phyloP scores from a whole-genome alignment of 2,329 filamentous ascomycete genomes.

The Phoma sp. region DNA sequence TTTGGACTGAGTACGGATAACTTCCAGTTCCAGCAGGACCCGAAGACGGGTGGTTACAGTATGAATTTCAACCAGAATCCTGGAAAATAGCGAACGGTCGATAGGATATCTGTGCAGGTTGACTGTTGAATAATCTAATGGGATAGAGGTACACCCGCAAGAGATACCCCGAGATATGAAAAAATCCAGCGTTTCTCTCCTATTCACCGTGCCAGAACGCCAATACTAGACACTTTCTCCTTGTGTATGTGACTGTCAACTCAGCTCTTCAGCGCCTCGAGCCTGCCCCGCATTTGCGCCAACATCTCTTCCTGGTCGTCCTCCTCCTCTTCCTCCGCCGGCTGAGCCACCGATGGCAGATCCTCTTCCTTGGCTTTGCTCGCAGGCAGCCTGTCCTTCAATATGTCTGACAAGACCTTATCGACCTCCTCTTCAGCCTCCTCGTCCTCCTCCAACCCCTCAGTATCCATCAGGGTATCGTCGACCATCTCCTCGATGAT shows the following conservation, averaged over 20 bases:
- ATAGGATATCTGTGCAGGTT: neutral
- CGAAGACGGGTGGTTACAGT: slow-evolving; percentile 87
- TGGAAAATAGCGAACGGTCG: slow-evolving; percentile 10
- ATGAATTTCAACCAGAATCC: slow-evolving; percentile 75
- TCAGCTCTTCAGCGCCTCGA: slow-evolving; percentile 91
- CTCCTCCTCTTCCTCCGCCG: slow-evolving; percentile 77
- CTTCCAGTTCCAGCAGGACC: slow-evolving; percentile 92
- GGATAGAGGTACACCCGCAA: neutral
- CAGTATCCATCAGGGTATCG: slow-evolving; percentile 75
- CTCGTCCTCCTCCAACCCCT: slow-evolving; percentile 74
- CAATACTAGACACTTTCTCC: neutral
- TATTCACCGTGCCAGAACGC: neutral
- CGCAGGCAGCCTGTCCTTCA: slow-evolving; percentile 80
- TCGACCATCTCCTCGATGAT: slow-evolving; percentile 98
- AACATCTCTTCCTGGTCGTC: slow-evolving; percentile 89
- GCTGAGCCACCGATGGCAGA: slow-evolving; percentile 58
- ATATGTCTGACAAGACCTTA: slow-evolving; percentile 87
- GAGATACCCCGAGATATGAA: slow-evolving; percentile 9
- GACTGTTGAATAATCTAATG: neutral
- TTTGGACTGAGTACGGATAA: slow-evolving; percentile 94
- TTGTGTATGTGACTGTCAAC: neutral
- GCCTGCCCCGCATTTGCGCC: slow-evolving; percentile 88
- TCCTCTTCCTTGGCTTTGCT: slow-evolving; percentile 62
- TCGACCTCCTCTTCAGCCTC: slow-evolving; percentile 81
- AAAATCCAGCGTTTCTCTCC: neutral